Base-by-base conservation (phyloP, 1,139 yeast species). In the Taphrina communis region DNA sequence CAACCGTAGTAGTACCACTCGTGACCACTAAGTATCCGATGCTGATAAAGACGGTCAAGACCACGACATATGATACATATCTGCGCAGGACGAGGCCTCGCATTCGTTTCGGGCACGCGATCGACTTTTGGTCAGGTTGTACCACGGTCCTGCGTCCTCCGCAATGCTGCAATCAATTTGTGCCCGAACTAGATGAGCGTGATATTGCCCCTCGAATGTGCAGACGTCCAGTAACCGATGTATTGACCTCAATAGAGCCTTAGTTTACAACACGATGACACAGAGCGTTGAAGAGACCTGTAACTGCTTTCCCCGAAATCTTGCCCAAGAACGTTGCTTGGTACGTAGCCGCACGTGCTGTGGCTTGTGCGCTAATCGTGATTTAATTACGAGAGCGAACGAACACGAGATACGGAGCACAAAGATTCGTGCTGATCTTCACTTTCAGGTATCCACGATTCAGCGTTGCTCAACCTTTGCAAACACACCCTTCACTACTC, bases 1-100 rank as follows among this genome's bases (percentile, higher is more conserved):
- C 21, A 21, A 39, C 46, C 17, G 46, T 9, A 5, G n/a, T 4
- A 41, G 25, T n/a, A 17, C 41, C 50, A 31, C 50, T 21, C 3
- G 60, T 12, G 1, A 56, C 50, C 12, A 56, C 50, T n/a, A 56
- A 19, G 36, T 25, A 38, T 31, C 21, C 39, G 31, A 58, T 42
- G 25, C 25, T 17, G 7, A 35, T 7, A 14, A 44, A 46, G 12
- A 53, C 42, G 11, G 5, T 14, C 14, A 50, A 25, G 12, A 50
- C 44, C 31, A 38, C 65, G 35, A 14, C 48, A 36, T 35, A 17
- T 38, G 56, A 60, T 38, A 36, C 21, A 19, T 36, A 60, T 1
- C 56, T 44, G 36, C 55, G 55, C 25, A 48, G 17, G 36, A 44
- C 50, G n/a, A 58, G 39, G 11, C 53, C 63, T 5, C 63, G 53